These are phyloP conservation scores for Solidago caesia DNA, from an alignment of 129 eudicot species.

Conservation along the genomic window DNA sequence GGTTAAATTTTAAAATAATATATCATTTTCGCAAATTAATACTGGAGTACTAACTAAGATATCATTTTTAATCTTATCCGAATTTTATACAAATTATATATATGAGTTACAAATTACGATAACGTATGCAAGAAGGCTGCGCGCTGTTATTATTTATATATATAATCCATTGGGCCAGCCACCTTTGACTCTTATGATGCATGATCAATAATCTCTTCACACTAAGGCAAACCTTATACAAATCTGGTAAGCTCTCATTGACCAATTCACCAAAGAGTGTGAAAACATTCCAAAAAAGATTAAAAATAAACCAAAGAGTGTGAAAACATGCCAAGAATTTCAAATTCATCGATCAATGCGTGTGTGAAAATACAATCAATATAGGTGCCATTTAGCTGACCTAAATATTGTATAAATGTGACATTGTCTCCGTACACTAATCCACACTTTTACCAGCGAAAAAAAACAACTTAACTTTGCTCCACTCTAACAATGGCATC, in stretches of 20 bases:
- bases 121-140: neutral
- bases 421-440: neutral
- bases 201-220: neutral
- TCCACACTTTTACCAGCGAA: neutral
- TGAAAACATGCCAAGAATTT: slow-evolving; percentile 18
- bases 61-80: too few species aligned
- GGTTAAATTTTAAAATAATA: too few species aligned
- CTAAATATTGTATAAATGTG: slow-evolving; percentile 13
- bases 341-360: neutral
- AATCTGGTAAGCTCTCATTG: slow-evolving; percentile 10
- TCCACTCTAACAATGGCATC: neutral
- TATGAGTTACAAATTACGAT: neutral
- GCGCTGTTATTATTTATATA: neutral
- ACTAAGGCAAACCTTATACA: slow-evolving; percentile 8
- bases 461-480: neutral
- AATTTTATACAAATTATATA: neutral
- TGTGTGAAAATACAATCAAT: slow-evolving; percentile 13
- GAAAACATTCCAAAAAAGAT: slow-evolving; percentile 8
- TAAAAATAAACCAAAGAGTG: neutral
- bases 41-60: too few species aligned
- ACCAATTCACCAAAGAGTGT: slow-evolving; percentile 18
- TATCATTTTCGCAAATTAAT: too few species aligned
- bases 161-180: slow-evolving; percentile 16
- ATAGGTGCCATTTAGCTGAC: slow-evolving; percentile 8
- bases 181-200: slow-evolving; percentile 10